These are phyloP conservation scores for Dimargaris verticillata DNA, from an alignment of 192 early-diverging fungal genomes.

Conservation along the genomic window DNA sequence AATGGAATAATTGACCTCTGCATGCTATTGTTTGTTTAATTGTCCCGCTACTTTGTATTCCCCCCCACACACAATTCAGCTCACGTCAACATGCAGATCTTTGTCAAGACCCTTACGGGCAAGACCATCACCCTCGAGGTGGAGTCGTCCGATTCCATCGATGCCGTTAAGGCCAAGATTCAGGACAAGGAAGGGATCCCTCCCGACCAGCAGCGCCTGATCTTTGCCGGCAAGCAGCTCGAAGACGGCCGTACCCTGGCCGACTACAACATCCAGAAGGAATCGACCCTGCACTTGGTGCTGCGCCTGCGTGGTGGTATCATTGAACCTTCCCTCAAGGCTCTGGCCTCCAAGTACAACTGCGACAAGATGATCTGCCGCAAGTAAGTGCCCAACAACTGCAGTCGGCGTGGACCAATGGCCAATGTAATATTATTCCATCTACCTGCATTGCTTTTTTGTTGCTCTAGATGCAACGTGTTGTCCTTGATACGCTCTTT, in stretches of 20 bases:
- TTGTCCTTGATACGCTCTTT: no score
- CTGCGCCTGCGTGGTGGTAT: conserved; percentile 93
- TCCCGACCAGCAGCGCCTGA: conserved; percentile 98
- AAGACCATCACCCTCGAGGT: conserved; percentile 83
- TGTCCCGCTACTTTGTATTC: no score
- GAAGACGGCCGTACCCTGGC: conserved; percentile 95
- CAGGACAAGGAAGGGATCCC: conserved; percentile 98
- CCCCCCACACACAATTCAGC: no score
- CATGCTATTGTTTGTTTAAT: no score
- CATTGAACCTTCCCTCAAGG: conserved; percentile 98
- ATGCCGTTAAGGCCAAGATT: conserved; percentile 88
- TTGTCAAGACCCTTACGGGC: conserved; percentile 75
- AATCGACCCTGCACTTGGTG: conserved; percentile 93
- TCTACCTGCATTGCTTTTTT: no score
- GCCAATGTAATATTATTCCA: no score
- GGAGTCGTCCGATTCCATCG: conserved; percentile 82
- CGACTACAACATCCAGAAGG: conserved; percentile 99
- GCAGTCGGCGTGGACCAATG: no score
- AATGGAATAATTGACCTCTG: no score
- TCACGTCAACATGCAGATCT: conserved; percentile 49
- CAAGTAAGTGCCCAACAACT: conserved; percentile 30
- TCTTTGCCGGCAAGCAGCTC: conserved; percentile 99
- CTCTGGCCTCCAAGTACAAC: conserved; percentile 98
- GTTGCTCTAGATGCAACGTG: no score
- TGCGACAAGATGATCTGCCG: conserved; percentile 99